Base-by-base conservation (phyloP, 805 yeast genomes). In the Zygosaccharomyces lentus region DNA sequence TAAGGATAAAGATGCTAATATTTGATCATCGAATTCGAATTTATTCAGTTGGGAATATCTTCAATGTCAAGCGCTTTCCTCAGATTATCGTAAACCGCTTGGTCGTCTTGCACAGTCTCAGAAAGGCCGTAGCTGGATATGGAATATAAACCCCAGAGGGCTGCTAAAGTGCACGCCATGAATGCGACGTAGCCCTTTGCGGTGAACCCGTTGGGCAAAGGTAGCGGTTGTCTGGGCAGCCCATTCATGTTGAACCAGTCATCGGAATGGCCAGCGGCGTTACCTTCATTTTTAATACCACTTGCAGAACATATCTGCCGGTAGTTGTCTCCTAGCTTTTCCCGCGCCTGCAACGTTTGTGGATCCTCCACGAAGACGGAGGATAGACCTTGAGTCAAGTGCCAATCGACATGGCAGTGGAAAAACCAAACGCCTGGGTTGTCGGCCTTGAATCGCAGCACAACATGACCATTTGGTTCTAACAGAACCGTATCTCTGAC, bases 391-490 rank as follows among this genome's bases (percentile, higher is more conserved):
- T 85, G 93, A 55, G 80, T 83, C 63, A 85, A 75, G 67, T 85
- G 95, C 84, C 89, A 85, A 58, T 85, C 91, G 45, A 85, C 78
- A 61, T 87, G 96, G 67, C 97, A 89, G 64, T 89, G 97, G 81
- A 89, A 85, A 50, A 84, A 78, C 96, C 96, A 90, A 21, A 88
- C 82, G 47, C 97, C 97, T 2, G 96, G 96, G 58, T 90, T 89
- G 58, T 84, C 80, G 9, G 96, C 88, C 56, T 70, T 75, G 65
- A 87, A 87, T 54, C 96, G 72, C 26, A 81, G 59, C 13, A 82
- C 89, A 41, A 81, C 64, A 62, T 80, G 77, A 2, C 90, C 87
- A 55, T 82, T 80, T 27, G 84, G 78, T 41, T 80, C 77, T 13
- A 87, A 79, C 53, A 75, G 70, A 16, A 80, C 80, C 0, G 91